phyloP scores from a whole-genome alignment of 2,329 filamentous ascomycete genomes.

The Clonostachys chloroleuca region DNA sequence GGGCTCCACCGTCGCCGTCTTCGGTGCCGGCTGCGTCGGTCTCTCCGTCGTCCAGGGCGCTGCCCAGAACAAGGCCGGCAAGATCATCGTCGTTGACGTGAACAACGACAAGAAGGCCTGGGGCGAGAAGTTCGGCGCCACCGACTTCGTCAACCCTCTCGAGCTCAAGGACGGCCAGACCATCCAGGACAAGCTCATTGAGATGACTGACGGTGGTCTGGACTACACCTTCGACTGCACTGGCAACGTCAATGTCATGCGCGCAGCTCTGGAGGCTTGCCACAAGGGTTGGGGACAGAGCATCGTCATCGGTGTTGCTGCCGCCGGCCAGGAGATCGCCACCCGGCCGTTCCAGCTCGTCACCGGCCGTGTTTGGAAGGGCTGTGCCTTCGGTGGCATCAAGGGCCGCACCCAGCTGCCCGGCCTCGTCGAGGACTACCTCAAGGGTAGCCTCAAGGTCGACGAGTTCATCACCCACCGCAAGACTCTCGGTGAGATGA shows the following conservation, averaged over 20 bases:
- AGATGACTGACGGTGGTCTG: slow-evolving; percentile 96
- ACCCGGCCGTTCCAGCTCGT: slow-evolving; percentile 98
- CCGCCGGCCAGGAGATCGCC: slow-evolving; percentile 90
- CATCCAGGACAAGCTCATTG: slow-evolving; percentile 87
- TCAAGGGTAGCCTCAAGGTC: slow-evolving; percentile 87
- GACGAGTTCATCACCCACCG: slow-evolving; percentile 99
- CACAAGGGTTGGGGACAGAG: slow-evolving; percentile 99
- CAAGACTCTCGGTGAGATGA: slow-evolving; percentile 77
- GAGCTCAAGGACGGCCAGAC: slow-evolving; percentile 68
- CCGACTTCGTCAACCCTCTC: slow-evolving; percentile 92
- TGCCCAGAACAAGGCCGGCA: slow-evolving; percentile 73
- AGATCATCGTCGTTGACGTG: slow-evolving; percentile 71
- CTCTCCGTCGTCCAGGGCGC: slow-evolving; percentile 93
- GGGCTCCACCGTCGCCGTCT: slow-evolving; percentile 85
- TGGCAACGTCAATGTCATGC: slow-evolving; percentile 94
- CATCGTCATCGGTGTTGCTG: slow-evolving; percentile 96
- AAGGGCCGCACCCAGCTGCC: slow-evolving; percentile 94
- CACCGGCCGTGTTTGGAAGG: slow-evolving; percentile 95
- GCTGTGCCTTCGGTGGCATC: slow-evolving; percentile 96
- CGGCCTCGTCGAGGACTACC: slow-evolving; percentile 83
- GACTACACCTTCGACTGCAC: slow-evolving; percentile 99
- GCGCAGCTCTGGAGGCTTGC: slow-evolving; percentile 91
- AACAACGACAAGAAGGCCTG: slow-evolving; percentile 91
- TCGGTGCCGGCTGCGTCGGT: slow-evolving; percentile 94
- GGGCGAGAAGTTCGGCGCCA: slow-evolving; percentile 91